Percentiles rank a stretch among this genome's conserved stretches.
Evolutionary conservation across 208 protist species (phyloP).

Genomic region (Wallacemonas sp.): DNA sequence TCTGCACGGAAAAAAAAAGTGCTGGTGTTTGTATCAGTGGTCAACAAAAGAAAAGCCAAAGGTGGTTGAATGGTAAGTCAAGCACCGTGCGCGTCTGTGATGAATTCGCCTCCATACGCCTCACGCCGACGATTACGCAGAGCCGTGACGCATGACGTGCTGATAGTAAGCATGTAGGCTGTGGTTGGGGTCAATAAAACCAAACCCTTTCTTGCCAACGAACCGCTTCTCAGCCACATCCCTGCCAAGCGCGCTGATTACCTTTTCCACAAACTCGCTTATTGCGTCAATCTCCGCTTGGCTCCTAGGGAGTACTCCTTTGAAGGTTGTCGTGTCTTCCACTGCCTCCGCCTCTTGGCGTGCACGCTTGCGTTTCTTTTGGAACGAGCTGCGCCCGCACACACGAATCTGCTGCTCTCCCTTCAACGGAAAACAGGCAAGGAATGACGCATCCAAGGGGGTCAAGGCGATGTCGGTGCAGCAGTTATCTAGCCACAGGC

Average conservation of each 20-base stretch:
- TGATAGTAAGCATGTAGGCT: constrained; percentile 76
- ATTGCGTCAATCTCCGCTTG: constrained; percentile 59
- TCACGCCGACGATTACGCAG: neutral
- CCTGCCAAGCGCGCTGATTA: constrained; percentile 49
- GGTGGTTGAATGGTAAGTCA: too few relatives aligned
- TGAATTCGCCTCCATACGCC: too few relatives aligned
- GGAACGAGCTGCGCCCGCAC: constrained; percentile 47
- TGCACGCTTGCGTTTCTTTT: constrained; percentile 25
- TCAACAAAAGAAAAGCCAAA: neutral
- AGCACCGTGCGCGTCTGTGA: too few relatives aligned
- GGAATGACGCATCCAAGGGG: constrained; percentile 38
- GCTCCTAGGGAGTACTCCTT: constrained; percentile 30
- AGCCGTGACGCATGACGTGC: constrained; percentile 27
- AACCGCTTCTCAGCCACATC: constrained; percentile 72
- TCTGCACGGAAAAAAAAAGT: too few relatives aligned
- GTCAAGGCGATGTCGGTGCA: constrained; percentile 40
- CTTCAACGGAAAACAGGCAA: constrained; percentile 46
- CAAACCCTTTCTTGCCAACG: constrained; percentile 73
- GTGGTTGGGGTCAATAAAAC: constrained; percentile 67
- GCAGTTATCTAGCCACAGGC: constrained; percentile 72
- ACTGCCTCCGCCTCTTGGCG: constrained; percentile 21
- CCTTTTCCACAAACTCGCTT: constrained; percentile 54
- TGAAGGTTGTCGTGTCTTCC: constrained; percentile 32
- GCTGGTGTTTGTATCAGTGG: too few relatives aligned
- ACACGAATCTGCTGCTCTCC: constrained; percentile 36